These are phyloP conservation scores for Cladophialophora bantiana DNA, from an alignment of 2,329 filamentous ascomycete species.

Conservation along the genomic window DNA sequence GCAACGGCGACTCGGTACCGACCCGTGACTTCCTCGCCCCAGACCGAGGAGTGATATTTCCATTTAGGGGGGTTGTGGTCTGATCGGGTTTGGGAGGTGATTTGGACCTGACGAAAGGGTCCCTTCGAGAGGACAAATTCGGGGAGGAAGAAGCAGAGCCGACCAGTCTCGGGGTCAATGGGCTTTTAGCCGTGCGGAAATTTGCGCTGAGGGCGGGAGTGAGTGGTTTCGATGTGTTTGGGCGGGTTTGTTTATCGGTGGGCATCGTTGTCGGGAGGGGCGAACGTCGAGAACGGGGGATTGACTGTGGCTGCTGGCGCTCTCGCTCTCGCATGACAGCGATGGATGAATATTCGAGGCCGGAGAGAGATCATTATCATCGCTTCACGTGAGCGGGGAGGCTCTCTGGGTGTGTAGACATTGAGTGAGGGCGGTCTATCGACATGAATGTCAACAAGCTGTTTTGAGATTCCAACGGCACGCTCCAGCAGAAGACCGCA, in stretches of 20 bases:
- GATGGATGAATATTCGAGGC: constrained; percentile 40
- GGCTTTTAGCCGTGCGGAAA: constrained; percentile 61
- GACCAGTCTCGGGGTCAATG: constrained; percentile 67
- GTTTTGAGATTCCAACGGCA: constrained; percentile 24
- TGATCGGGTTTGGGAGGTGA: constrained; percentile 41
- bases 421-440: constrained; percentile 1
- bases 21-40: constrained; percentile 74
- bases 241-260: constrained; percentile 58
- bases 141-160: constrained; percentile 48
- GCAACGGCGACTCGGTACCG: constrained; percentile 68
- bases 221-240: constrained; percentile 62
- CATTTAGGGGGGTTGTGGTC: constrained; percentile 66
- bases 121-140: constrained; percentile 42
- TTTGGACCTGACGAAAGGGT: constrained; percentile 32
- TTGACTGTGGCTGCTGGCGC: constrained; percentile 22
- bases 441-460: constrained; percentile 30
- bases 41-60: constrained; percentile 80
- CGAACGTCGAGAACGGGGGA: constrained; percentile 41
- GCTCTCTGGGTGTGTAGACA: constrained; percentile 7
- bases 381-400: constrained; percentile 1
- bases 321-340: constrained; percentile 51
- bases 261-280: constrained; percentile 51
- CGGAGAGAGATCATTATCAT: constrained; percentile 10
- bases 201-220: constrained; percentile 72
- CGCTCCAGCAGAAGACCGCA: constrained; percentile 6